A percentile compares a stretch with the other conserved stretches of the same genome.
These are phyloP conservation scores for Elsinoe arachidis DNA, from an alignment of 2,329 filamentous ascomycete genomes.

Conservation along the genomic window DNA sequence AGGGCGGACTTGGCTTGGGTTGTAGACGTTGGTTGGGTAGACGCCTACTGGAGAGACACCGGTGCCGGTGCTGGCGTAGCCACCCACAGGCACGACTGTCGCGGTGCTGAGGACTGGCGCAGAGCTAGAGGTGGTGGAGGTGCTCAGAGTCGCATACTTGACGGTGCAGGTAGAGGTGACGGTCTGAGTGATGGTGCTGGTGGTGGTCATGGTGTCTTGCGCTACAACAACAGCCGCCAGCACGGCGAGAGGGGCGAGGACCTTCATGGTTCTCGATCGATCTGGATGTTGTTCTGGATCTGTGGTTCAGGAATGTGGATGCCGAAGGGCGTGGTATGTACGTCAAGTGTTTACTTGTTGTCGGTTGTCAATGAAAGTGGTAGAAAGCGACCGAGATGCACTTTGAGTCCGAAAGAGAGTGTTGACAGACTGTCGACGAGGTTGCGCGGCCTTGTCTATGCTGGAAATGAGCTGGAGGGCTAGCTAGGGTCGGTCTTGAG, in stretches of 20 bases:
- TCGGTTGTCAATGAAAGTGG: slow-evolving; percentile 4
- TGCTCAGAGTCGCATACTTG: not conserved
- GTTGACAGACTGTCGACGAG: slow-evolving; percentile 8
- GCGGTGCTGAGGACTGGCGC: not conserved
- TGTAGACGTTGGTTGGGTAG: slow-evolving; percentile 10
- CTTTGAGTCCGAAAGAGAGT: slow-evolving; percentile 8
- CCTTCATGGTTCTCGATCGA: slow-evolving; percentile 13
- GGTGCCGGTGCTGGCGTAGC: slow-evolving; percentile 2
- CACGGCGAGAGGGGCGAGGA: slow-evolving; percentile 15
- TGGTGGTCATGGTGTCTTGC: slow-evolving; percentile 6
- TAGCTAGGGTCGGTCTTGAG: not conserved
- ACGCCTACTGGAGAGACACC: not conserved
- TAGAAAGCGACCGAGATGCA: not conserved
- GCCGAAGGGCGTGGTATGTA: not conserved
- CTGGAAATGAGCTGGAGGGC: not conserved
- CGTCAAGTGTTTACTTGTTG: slow-evolving; percentile 10
- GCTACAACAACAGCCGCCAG: slow-evolving; percentile 8
- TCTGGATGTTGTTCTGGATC: slow-evolving; percentile 1
- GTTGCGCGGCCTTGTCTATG: slow-evolving; percentile 6
- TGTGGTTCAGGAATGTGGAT: not conserved
- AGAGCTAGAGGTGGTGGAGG: not conserved
- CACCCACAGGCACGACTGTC: not conserved
- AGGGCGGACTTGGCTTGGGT: not conserved
- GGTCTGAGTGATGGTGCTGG: slow-evolving; percentile 13
- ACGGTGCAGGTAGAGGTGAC: slow-evolving; percentile 17